Conservation (phyloP, 352 stramenopile genomes). For the Albugo laibachii region DNA sequence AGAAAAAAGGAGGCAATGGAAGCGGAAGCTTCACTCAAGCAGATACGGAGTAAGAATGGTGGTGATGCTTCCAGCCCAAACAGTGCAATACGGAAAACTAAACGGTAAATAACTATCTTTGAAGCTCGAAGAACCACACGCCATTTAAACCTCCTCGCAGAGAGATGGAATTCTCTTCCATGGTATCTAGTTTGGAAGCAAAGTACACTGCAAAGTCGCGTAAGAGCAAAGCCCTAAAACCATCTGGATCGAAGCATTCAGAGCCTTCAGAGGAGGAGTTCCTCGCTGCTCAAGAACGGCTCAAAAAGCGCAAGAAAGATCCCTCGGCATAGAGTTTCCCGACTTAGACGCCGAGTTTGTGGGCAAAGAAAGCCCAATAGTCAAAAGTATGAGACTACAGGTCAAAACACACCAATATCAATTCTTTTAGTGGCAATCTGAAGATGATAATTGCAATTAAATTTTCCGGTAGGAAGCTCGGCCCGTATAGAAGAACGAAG, state of each 20-base stretch:
- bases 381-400: background rate
- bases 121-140: background rate
- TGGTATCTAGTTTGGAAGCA: slow-evolving; percentile 34
- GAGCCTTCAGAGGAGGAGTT: slow-evolving; percentile 54
- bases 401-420: background rate
- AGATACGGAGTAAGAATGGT: slow-evolving; percentile 32
- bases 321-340: background rate
- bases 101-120: slow-evolving; percentile 13
- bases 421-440: background rate
- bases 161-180: slow-evolving; percentile 30
- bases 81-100: slow-evolving; percentile 14
- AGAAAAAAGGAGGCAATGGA: slow-evolving; percentile 33
- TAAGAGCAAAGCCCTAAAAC: background rate
- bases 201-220: slow-evolving; percentile 19
- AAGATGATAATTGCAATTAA: background rate
- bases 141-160: slow-evolving; percentile 8
- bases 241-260: background rate
- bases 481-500: no score
- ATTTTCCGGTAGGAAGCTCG: background rate
- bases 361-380: background rate
- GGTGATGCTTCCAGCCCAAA: slow-evolving; percentile 7
- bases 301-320: slow-evolving; percentile 19
- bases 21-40: slow-evolving; percentile 33
- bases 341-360: background rate
- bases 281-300: slow-evolving; percentile 22